Evolutionary conservation across 1,139 yeast genomes (phyloP), one percentile per base, ranked within the genome.

Genomic region (Pichia sp.): DNA sequence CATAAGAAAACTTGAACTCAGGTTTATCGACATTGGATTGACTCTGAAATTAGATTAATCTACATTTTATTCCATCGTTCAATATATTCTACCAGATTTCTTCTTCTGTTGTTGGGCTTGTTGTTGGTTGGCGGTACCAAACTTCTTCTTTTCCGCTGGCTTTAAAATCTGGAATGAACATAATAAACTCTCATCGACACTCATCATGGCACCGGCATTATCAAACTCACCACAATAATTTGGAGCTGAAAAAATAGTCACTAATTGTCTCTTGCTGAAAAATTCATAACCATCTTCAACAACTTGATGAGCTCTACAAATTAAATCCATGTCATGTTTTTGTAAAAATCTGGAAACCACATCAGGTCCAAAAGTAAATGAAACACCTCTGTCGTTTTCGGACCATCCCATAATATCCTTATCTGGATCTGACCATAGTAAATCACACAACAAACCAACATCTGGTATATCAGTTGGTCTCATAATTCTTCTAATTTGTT

Each of bases 241-340:
- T 4, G 95, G 95, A 2, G 95, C 95, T 54, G 85, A 78, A 57
- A 86, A 86, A 2, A 86, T 79, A 0, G 95, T 86, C 3, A 86
- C 95, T 52, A 86, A 71, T 58, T 79, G 81, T 54, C 88, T 72
- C 58, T 76, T 79, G 49, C 83, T 81, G 63, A 85, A 86, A 59
- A 86, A 86, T 61, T 86, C 95, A 60, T 86, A 86, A 4, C 95
- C 95, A 61, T 86, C 95, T 64, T 86, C 95, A 39, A 86, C 95
- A 41, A 86, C 95, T 95, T 86, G 86, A 62, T 86, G 95, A 16
- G 95, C 95, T 55, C 95, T 69, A 33, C 84, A 88, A 52, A 86
- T 75, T 55, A 86, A 67, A 63, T 86, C 95, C 66, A 86, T 81
- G 47, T 81, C 79, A 63, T 85, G 85, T 42, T 72, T 72, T 27